A percentile compares a stretch with the other conserved stretches of the same genome.
These are phyloP conservation scores for Asparagopsis taxiformis DNA, from an alignment of 31 red algal species.

Conservation along the genomic window DNA sequence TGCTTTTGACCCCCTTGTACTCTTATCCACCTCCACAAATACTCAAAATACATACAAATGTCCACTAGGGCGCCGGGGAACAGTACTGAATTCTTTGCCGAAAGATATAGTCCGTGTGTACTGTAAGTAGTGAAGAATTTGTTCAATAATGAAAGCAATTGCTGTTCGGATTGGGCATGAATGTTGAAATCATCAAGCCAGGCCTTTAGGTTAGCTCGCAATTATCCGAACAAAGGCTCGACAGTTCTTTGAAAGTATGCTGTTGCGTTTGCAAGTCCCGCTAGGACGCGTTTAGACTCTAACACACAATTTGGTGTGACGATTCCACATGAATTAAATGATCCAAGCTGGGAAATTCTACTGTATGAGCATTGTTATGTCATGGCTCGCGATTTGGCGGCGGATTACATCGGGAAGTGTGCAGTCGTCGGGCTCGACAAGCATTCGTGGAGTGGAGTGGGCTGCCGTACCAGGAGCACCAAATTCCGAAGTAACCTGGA, in stretches of 20 bases:
- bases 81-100: constrained; percentile 12
- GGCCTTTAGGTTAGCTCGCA: constrained; percentile 13
- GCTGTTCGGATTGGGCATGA: constrained; percentile 3
- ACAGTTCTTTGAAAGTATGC: constrained; percentile 9
- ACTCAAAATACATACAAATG: no score
- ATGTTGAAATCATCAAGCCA: constrained; percentile 29
- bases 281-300: constrained; percentile 10
- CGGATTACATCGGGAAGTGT: no score
- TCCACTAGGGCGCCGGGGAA: no score
- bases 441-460: no score
- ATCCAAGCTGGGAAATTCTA: no score
- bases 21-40: no score
- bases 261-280: constrained; percentile 9
- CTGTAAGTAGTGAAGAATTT: constrained; percentile 14
- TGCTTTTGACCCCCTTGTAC: no score
- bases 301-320: constrained; percentile 5
- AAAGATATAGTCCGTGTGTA: constrained; percentile 1
- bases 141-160: neutral
- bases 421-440: no score
- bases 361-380: no score
- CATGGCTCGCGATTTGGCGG: no score
- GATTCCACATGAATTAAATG: neutral
- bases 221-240: neutral
- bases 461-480: no score
- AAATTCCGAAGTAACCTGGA: no score